A percentile compares a stretch with the other conserved stretches of the same genome.
Conservation (phyloP, 768 basidiomycete genomes). For the Antrodiella citrinella region DNA sequence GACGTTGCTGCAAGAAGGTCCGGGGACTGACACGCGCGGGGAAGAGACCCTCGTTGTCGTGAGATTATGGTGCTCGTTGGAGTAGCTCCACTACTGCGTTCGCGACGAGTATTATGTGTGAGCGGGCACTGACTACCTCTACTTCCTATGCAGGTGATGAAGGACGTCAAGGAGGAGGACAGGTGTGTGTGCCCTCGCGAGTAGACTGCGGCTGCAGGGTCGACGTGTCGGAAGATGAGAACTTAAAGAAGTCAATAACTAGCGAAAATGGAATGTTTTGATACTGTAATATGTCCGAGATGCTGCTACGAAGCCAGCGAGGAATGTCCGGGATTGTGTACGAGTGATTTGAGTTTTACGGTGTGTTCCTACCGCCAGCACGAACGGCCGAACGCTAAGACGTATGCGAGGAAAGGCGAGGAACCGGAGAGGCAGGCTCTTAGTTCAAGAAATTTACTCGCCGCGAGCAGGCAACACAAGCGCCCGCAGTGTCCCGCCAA, state of each 20-base stretch:
- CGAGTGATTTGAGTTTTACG: neutral
- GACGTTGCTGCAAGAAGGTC: neutral
- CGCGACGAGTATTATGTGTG: neutral
- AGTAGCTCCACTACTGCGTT: neutral
- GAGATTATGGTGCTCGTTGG: too few relatives aligned
- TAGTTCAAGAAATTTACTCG: too few relatives aligned
- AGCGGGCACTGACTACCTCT: neutral
- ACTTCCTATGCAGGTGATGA: slow-evolving; percentile 34
- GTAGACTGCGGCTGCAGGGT: too few relatives aligned
- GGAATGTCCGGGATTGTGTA: neutral
- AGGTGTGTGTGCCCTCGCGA: slow-evolving; percentile 34
- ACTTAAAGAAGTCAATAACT: too few relatives aligned
- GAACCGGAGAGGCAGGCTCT: too few relatives aligned
- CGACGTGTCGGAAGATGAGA: too few relatives aligned
- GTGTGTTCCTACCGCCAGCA: too few relatives aligned
- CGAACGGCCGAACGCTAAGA: too few relatives aligned
- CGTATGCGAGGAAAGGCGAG: too few relatives aligned
- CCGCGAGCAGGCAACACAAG: too few relatives aligned
- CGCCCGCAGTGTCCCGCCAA: too few relatives aligned
- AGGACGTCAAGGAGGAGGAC: slow-evolving; percentile 40
- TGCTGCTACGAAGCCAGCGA: too few relatives aligned
- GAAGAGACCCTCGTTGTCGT: neutral
- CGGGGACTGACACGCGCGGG: neutral
- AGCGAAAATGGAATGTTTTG: neutral
- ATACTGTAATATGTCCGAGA: neutral